These are phyloP conservation scores for Coniosporium apollinis DNA, from an alignment of 495 filamentous ascomycete species.

Conservation along the genomic window DNA sequence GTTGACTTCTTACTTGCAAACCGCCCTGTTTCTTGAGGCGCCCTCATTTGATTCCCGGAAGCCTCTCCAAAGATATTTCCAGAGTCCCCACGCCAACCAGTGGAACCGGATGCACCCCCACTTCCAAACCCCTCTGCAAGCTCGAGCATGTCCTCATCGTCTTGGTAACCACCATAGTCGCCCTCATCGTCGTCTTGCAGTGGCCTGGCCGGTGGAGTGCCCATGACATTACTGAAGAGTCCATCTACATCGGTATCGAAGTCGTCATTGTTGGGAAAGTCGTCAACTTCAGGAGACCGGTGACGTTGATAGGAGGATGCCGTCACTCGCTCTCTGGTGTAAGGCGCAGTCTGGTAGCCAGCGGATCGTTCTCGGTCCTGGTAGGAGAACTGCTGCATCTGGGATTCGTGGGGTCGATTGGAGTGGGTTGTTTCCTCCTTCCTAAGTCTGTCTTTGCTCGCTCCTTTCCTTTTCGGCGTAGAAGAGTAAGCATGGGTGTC, in stretches of 20 bases:
- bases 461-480: too few species aligned
- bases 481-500: too few species aligned
- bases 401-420: too few species aligned
- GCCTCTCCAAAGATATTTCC: conserved; percentile 38
- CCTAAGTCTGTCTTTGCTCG: too few species aligned
- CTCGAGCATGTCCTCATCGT: conserved; percentile 56
- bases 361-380: too few species aligned
- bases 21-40: conserved; percentile 23
- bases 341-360: too few species aligned
- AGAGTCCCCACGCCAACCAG: conserved; percentile 7
- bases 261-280: conserved; percentile 3
- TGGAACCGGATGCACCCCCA: conserved; percentile 16
- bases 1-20: conserved; percentile 6
- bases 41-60: conserved; percentile 31
- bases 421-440: too few species aligned
- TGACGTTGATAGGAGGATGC: too few species aligned
- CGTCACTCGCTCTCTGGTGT: too few species aligned
- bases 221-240: conserved; percentile 14
- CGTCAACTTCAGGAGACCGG: background rate
- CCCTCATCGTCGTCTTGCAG: conserved; percentile 10
- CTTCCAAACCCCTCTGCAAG: conserved; percentile 40
- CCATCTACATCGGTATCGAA: conserved; percentile 2
- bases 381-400: too few species aligned
- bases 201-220: conserved; percentile 10
- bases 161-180: conserved; percentile 19